Evolutionary conservation across 169 alveolate genomes (phyloP).

Genomic region (Pseudocohnilembus persalinus): DNA sequence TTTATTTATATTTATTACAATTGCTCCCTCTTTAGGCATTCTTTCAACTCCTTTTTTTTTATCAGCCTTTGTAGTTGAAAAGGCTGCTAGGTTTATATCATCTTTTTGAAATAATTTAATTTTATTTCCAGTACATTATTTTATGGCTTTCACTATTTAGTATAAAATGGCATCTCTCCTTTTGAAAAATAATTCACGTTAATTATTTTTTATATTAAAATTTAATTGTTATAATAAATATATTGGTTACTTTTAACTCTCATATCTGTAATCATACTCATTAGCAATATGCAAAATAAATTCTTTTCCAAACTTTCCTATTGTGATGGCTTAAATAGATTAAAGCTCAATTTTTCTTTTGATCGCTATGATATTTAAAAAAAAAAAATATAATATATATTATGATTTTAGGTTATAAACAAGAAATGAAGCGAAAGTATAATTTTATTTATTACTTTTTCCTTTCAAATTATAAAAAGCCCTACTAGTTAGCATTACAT

Average conservation of each 20-base stretch:
- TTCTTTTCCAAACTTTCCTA: constrained; percentile 49
- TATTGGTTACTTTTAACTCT: constrained; percentile 22
- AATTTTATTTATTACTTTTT: constrained; percentile 19
- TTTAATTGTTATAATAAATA: neutral
- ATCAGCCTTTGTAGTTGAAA: constrained; percentile 45
- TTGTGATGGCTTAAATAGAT: constrained; percentile 34
- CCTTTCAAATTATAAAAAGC: constrained; percentile 49
- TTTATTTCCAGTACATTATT: too few species aligned
- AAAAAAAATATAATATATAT: neutral
- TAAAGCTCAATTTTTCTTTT: constrained; percentile 39
- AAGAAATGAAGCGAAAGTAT: neutral
- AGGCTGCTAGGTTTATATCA: constrained; percentile 36
- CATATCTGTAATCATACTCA: constrained; percentile 71
- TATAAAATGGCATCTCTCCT: neutral
- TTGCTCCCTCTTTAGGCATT: constrained; percentile 37
- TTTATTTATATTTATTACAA: neutral
- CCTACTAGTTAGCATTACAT: constrained; percentile 44
- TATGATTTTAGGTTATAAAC: too few species aligned
- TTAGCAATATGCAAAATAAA: constrained; percentile 70
- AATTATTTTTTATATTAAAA: too few species aligned
- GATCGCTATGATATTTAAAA: constrained; percentile 15
- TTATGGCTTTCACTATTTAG: too few species aligned
- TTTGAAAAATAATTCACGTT: too few species aligned
- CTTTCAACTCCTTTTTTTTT: constrained; percentile 37
- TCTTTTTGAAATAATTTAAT: neutral